These are phyloP conservation scores for Crepidotus variabilis DNA, from an alignment of 768 basidiomycete species.

Conservation along the genomic window DNA sequence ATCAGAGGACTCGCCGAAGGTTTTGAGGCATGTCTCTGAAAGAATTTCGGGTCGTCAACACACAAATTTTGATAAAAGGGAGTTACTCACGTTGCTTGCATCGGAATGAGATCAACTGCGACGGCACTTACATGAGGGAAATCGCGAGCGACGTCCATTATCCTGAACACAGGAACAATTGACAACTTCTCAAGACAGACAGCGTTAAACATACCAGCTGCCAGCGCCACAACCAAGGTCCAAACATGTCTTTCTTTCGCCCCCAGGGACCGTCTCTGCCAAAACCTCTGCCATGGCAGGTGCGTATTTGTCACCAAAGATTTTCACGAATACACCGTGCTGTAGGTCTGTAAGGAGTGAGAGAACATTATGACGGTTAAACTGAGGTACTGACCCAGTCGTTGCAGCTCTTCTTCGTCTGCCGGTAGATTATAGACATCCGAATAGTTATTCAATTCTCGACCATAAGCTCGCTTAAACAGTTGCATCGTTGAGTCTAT, in stretches of 20 bases:
- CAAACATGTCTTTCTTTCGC: constrained; percentile 57
- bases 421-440: constrained; percentile 77
- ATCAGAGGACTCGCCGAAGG: constrained; percentile 47
- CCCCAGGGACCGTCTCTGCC: constrained; percentile 47
- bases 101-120: constrained; percentile 77
- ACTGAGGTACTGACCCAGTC: constrained; percentile 47
- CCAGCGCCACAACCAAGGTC: constrained; percentile 83
- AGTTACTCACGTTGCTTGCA: constrained; percentile 70
- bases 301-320: constrained; percentile 64
- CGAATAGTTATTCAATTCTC: constrained; percentile 72
- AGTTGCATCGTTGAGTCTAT: constrained; percentile 61
- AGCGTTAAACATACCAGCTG: constrained; percentile 48
- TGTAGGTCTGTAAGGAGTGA: constrained; percentile 50
- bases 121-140: constrained; percentile 67
- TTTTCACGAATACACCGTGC: constrained; percentile 56
- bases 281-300: constrained; percentile 55
- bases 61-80: not conserved
- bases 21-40: constrained; percentile 65
- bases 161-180: constrained; percentile 40
- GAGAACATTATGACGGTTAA: constrained; percentile 5
- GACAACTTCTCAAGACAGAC: constrained; percentile 10
- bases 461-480: constrained; percentile 63
- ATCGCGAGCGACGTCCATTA: constrained; percentile 68
- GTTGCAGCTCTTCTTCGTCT: constrained; percentile 71
- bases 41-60: constrained; percentile 10